Evolutionary conservation across 768 basidiomycete genomes (phyloP), one percentile per base, ranked within the genome.

Genomic region (Mycena vulgaris): DNA sequence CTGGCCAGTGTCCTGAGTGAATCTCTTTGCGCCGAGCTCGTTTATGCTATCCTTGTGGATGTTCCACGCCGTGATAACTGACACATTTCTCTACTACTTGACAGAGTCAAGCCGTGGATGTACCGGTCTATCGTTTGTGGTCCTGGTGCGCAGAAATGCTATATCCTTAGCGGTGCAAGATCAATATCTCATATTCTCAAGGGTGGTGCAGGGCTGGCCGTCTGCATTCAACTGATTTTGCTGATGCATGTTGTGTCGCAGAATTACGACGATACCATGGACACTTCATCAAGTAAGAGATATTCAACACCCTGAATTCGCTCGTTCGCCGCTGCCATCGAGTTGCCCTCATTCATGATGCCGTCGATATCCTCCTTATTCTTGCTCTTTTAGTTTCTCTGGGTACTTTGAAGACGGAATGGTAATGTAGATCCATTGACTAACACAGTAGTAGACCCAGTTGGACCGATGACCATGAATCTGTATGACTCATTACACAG

Each of bases 131-230:
- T n/a, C n/a, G n/a, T n/a, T n/a, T n/a, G n/a, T n/a, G n/a, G n/a
- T n/a, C n/a, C n/a, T n/a, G n/a, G n/a, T n/a, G n/a, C n/a, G n/a
- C 19, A 42, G 17, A 21, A 19, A 42, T 42, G 9, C 45, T 16
- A 86, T 72, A 67, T 87, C 84, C 28, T 75, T 78, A 0, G 25
- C 8, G 2, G 81, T 85, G 70, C 84, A 87, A 0, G 79, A 68
- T 21, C 77, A 77, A 66, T 84, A 85, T 30, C 80, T 40, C 83
- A 84, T 80, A 70, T 84, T 83, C 33, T 78, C 78, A 0, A 85
- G 42, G 3, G 73, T 63, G 1, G 30, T 72, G 5, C 75, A 25
- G 1, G 77, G 42, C n/a, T n/a, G n/a, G n/a, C n/a, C n/a, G n/a
- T n/a, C n/a, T n/a, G n/a, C n/a, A n/a, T n/a, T n/a, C n/a, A n/a